Evolutionary conservation across 2,329 filamentous ascomycete species (phyloP).

Genomic region (Teratosphaeria epicoccoides): DNA sequence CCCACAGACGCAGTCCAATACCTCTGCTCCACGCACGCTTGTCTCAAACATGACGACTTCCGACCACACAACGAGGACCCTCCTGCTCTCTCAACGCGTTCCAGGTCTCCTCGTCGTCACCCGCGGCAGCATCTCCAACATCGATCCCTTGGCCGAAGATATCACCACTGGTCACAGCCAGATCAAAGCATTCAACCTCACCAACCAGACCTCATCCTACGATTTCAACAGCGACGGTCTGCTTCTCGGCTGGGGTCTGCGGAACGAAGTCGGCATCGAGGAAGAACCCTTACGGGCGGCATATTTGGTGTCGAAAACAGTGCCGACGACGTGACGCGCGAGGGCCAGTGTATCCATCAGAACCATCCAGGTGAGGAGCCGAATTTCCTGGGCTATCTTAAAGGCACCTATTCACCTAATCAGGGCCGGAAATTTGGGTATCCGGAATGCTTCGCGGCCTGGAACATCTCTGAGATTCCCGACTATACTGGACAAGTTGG

Average conservation of each 20-base stretch:
- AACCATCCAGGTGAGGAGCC: too few relatives aligned
- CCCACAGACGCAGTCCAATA: slow-evolving; percentile 27
- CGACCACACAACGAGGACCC: slow-evolving; percentile 56
- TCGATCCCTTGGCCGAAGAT: slow-evolving; percentile 46
- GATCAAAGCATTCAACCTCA: slow-evolving; percentile 52
- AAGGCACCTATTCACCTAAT: too few relatives aligned
- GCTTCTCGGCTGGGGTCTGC: slow-evolving; percentile 55
- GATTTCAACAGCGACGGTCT: slow-evolving; percentile 42
- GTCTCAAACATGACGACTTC: slow-evolving; percentile 51
- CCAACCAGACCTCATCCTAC: slow-evolving; percentile 28
- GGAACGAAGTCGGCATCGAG: slow-evolving; percentile 62
- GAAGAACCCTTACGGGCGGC: slow-evolving; percentile 46
- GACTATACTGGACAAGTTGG: too few relatives aligned
- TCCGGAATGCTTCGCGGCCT: too few relatives aligned
- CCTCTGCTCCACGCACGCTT: slow-evolving; percentile 42
- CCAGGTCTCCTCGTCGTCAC: slow-evolving; percentile 53
- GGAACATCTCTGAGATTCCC: too few relatives aligned
- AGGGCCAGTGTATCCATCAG: too few relatives aligned
- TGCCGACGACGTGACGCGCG: slow-evolving; percentile 46
- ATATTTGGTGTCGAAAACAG: slow-evolving; percentile 58
- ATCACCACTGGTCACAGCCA: slow-evolving; percentile 51
- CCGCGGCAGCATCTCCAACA: slow-evolving; percentile 53
- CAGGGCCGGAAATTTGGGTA: too few relatives aligned
- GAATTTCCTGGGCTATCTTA: too few relatives aligned
- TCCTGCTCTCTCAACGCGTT: slow-evolving; percentile 48